These are phyloP conservation scores for Lumnitzera racemosa DNA, from an alignment of 345 rosid species.

Conservation along the genomic window DNA sequence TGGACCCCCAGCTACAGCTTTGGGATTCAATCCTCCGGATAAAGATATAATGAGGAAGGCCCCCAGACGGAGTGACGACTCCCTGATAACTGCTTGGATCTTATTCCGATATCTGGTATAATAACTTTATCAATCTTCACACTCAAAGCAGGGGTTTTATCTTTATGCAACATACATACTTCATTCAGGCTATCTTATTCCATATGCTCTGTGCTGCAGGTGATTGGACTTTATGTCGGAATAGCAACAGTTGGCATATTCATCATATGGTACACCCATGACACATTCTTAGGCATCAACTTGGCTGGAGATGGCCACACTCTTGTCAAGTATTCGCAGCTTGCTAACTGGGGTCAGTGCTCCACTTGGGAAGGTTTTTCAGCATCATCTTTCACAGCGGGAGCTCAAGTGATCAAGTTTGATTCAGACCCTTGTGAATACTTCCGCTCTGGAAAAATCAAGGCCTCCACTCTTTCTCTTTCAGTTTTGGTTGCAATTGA, in stretches of 20 bases:
- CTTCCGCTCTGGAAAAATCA: slow-evolving; percentile 75
- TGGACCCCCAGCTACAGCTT: slow-evolving; percentile 97
- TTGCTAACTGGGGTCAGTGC: slow-evolving; percentile 79
- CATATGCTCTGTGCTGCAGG: slow-evolving; percentile 29
- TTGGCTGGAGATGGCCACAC: slow-evolving; percentile 90
- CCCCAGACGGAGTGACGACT: slow-evolving; percentile 86
- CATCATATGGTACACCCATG: slow-evolving; percentile 86
- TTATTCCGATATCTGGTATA: slow-evolving; percentile 92
- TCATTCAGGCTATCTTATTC: background rate
- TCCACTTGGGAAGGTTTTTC: slow-evolving; percentile 64
- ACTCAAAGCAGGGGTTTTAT: background rate
- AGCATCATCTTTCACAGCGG: slow-evolving; percentile 72
- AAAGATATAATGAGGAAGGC: slow-evolving; percentile 91
- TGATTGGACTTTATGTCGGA: slow-evolving; percentile 91
- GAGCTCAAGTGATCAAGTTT: slow-evolving; percentile 40
- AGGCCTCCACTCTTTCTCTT: slow-evolving; percentile 85
- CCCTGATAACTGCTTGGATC: slow-evolving; percentile 90
- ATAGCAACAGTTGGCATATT: slow-evolving; percentile 89
- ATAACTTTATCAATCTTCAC: background rate
- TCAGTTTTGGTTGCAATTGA: slow-evolving; percentile 90
- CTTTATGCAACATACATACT: background rate
- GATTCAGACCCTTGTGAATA: slow-evolving; percentile 74
- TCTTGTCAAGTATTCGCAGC: slow-evolving; percentile 76
- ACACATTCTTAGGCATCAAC: slow-evolving; percentile 69
- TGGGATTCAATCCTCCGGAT: slow-evolving; percentile 97